Evolutionary conservation across 495 filamentous ascomycete species (phyloP), one percentile per base, ranked within the genome.

Genomic region (Ascodesmis nigricans): DNA sequence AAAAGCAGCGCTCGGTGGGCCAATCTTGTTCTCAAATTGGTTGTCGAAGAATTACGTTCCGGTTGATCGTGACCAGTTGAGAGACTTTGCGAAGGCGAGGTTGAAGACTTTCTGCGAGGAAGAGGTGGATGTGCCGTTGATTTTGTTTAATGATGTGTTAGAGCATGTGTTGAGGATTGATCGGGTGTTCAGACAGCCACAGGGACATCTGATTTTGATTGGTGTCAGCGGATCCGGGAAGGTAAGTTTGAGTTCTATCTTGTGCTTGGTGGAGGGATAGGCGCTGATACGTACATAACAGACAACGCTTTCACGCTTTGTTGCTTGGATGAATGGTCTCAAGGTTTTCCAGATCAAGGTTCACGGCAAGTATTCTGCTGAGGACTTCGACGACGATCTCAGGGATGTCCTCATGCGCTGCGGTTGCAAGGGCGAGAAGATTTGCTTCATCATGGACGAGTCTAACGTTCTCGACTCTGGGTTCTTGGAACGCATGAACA

Each of bases 391-490:
- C 52, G 90, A 99, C 29, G 87, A 99, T 56, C 60, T 99, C 5
- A 65, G 90, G 34, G 84, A 79, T 50, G 83, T 99, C 8, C 70
- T 99, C 13, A 77, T 90, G 37, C 68, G 87, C 29, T 83, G 77
- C 42, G 87, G 87, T 31, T 95, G 90, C 60, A 93, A 90, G 57
- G 87, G 87, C 21, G 87, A 99, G 53, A 99, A 93, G 63, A 90
- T 99, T 25, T 95, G 90, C 60, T 99, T 99, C 59, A 90, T 99
- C 58, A 92, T 99, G 87, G 87, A 99, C 46, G 87, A 99, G 61
- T 75, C 82, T 4, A 99, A 99, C 48, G 87, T 99, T 13, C 67
- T 99, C 2, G 87, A 99, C 49, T 99, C 87, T 10, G 87, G 84
- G 22, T 99, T 99, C 70, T 55, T 99, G 41, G 87, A 99, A 54